A percentile compares a stretch with the other conserved stretches of the same genome.
phyloP scores from a whole-genome alignment of 176 grass and related monocot species.

The Paspalum notatum region DNA sequence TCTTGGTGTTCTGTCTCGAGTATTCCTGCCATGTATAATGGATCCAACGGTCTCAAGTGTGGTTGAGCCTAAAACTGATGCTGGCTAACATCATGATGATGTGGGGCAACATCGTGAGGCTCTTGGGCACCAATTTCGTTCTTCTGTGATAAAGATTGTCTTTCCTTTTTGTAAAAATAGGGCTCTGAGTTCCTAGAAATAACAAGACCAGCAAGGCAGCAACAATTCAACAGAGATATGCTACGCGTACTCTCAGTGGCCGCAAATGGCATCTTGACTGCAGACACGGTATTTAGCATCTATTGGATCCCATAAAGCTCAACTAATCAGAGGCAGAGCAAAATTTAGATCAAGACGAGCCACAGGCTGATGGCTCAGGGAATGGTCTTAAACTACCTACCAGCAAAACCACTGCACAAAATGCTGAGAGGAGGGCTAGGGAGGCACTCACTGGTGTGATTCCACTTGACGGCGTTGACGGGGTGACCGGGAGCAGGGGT shows the following conservation, averaged over 20 bases:
- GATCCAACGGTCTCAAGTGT: too few species aligned
- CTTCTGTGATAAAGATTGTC: background rate
- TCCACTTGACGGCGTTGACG: conserved; percentile 91
- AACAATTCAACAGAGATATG: background rate
- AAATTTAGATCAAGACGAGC: background rate
- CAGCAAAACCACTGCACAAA: background rate
- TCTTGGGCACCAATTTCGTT: too few species aligned
- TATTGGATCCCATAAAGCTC: background rate
- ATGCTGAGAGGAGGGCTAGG: background rate
- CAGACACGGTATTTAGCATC: too few species aligned
- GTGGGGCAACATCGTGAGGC: too few species aligned
- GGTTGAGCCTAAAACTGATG: too few species aligned
- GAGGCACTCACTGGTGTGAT: conserved; percentile 82
- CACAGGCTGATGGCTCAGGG: background rate
- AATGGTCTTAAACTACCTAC: conserved; percentile 12
- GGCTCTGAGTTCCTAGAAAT: conserved; percentile 1
- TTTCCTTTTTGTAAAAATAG: background rate
- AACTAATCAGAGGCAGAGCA: background rate
- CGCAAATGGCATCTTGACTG: background rate
- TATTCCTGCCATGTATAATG: too few species aligned
- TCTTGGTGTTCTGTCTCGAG: too few species aligned
- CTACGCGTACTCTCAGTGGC: conserved; percentile 1
- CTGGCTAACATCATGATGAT: too few species aligned
- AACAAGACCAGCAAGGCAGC: background rate
- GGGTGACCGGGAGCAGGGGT: conserved; percentile 53